phyloP scores from a whole-genome alignment of 2,329 filamentous ascomycete genomes.

The Diaporthe ampelina region DNA sequence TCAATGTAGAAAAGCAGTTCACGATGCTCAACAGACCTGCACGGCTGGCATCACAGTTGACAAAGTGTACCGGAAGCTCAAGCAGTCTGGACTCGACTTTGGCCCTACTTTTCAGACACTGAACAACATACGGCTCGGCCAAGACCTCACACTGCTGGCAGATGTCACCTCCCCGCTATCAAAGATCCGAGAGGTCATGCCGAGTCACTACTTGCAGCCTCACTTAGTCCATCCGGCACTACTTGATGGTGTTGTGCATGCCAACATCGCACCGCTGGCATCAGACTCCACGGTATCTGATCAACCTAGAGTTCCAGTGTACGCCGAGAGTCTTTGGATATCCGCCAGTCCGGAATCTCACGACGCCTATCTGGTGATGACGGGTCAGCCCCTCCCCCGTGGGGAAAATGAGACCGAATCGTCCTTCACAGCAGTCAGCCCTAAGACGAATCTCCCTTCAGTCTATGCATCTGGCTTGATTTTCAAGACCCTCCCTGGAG shows the following conservation, averaged over 20 bases:
- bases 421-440: conserved; percentile 41
- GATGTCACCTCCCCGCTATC: conserved; percentile 32
- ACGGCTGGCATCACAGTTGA: conserved; percentile 34
- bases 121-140: conserved; percentile 35
- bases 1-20: not conserved
- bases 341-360: conserved; percentile 37
- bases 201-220: conserved; percentile 42
- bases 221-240: conserved; percentile 38
- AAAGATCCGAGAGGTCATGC: conserved; percentile 43
- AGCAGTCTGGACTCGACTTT: conserved; percentile 42
- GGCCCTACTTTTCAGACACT: conserved; percentile 43
- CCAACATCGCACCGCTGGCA: conserved; percentile 34
- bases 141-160: conserved; percentile 32
- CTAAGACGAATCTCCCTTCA: conserved; percentile 38
- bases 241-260: conserved; percentile 38
- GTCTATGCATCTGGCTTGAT: conserved; percentile 43
- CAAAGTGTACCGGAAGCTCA: conserved; percentile 41
- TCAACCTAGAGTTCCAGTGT: conserved; percentile 37
- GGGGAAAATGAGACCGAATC: conserved; percentile 40
- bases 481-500: conserved; percentile 42
- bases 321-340: conserved; percentile 38
- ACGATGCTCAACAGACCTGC: not conserved
- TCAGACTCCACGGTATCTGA: conserved; percentile 3
- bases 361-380: conserved; percentile 43
- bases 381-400: conserved; percentile 32